Evolutionary conservation across 2,329 filamentous ascomycete species (phyloP), one percentile per base, ranked within the genome.

Genomic region (Penicillium glabrum): DNA sequence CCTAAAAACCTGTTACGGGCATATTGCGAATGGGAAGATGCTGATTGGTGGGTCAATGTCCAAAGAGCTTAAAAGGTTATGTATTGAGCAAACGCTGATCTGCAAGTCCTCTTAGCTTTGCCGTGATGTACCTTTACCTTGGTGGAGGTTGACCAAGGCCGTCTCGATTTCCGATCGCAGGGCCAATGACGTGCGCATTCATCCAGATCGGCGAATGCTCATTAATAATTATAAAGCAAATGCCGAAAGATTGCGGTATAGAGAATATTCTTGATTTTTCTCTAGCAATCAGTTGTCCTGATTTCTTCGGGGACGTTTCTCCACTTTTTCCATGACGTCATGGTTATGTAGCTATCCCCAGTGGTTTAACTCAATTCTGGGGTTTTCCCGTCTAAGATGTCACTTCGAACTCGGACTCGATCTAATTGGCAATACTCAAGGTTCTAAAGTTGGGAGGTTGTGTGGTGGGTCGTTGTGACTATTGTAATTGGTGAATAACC

Each of bases 1-100:
- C 24, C 8, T 16, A 43, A 53, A 56, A 56, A 49, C 56, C 37
- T 59, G 56, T 31, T 41, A 29, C 31, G 43, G 31, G 41, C 44
- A 45, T 19, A 44, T 56, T 55, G 45, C 23, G 52, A 56, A 58
- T 56, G 4, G 31, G 10, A 4, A 2, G 13, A 10, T 27, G n/a
- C 26, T 54, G 37, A 60, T 60, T 57, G 51, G 57, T 21, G 47
- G 54, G 3, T 7, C n/a, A 14, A 6, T 2, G 21, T 33, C 45
- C 45, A 46, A 31, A n/a, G 19, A 41, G 39, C 39, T 41, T 23
- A 41, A 41, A 33, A 16, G 13, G 31, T 16, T 16, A 16, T 6
- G 31, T 41, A 5, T 41, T 3, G 1, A 39, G 35, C 35, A 19
- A 39, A 39, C 35, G 7, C 35, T 19, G n/a, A 39, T 39, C 35